phyloP scores from a whole-genome alignment of 163 green algal genomes.

The Prototheca wickerhamii region DNA sequence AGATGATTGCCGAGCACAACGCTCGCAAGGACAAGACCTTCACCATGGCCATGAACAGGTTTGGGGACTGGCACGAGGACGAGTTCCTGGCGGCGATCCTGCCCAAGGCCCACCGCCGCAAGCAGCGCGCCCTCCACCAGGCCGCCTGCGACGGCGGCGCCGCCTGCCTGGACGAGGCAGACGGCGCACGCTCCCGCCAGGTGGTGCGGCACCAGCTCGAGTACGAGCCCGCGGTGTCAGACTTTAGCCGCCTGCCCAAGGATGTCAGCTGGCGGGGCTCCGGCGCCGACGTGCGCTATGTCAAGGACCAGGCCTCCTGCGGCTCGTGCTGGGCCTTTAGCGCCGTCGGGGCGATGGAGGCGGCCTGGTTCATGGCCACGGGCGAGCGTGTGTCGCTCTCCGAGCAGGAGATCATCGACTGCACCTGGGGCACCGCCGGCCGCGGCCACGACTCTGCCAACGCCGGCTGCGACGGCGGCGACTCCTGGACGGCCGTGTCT shows the following conservation, averaged over 20 bases:
- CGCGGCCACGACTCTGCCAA: not conserved
- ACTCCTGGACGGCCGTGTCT: slow-evolving; percentile 30
- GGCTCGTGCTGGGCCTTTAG: slow-evolving; percentile 67
- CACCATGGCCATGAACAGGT: slow-evolving; percentile 36
- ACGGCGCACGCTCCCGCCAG: not conserved
- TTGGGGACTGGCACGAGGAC: slow-evolving; percentile 48
- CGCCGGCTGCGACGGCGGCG: slow-evolving; percentile 46
- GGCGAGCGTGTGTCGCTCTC: slow-evolving; percentile 31
- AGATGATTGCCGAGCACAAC: slow-evolving; percentile 24
- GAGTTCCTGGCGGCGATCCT: slow-evolving; percentile 32
- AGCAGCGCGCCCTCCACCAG: not conserved
- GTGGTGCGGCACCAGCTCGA: slow-evolving; percentile 12
- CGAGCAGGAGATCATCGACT: slow-evolving; percentile 82
- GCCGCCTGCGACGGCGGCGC: slow-evolving; percentile 7
- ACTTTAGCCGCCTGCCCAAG: slow-evolving; percentile 28
- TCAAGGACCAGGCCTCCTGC: slow-evolving; percentile 59
- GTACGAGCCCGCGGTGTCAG: slow-evolving; percentile 10
- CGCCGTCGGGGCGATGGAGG: slow-evolving; percentile 44
- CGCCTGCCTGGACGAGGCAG: too few species aligned
- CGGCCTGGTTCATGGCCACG: slow-evolving; percentile 54
- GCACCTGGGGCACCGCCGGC: slow-evolving; percentile 51
- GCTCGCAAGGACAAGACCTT: not conserved
- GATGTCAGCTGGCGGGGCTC: slow-evolving; percentile 57
- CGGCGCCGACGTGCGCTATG: slow-evolving; percentile 36
- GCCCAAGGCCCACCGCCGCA: slow-evolving; percentile 1